Evolutionary conservation across 1,139 yeast species (phyloP), one percentile per base, ranked within the genome.

Genomic region (Candida sp.): DNA sequence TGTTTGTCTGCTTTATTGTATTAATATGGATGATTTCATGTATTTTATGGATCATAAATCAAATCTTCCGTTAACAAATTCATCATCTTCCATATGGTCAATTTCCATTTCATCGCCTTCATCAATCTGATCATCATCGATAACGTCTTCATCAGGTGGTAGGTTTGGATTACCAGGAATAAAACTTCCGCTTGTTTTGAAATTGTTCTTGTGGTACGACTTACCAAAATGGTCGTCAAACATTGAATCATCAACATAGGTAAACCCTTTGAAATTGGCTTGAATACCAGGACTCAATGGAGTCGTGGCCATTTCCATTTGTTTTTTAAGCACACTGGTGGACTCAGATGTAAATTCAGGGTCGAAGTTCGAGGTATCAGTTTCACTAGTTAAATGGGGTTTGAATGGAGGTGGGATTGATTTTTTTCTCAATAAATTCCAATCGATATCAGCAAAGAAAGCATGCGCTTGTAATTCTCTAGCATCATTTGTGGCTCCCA

Each of bases 331-430:
- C 35, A 81, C 83, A 19, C 95, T 84, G 1, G 96, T 89, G 32
- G 95, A 86, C 40, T 95, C 91, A 54, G 84, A 86, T 12, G 99
- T 93, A 64, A 93, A 93, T 64, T 91, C 98, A 5, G 98, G 97
- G 61, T 93, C 99, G 66, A 93, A 93, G 65, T 93, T 93, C 11
- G 96, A 87, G 6, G 97, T 91, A 64, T 93, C 99, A 3, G 95
- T 82, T 60, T 93, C 99, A 33, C 90, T 84, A 6, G 87, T 71
- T 52, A 93, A 79, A 61, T 89, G 96, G 2, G 99, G 99, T 63
- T 90, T 89, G 71, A 90, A 91, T 3, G 99, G 99, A 30, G 99
- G 99, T 39, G 97, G 95, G n/a, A 93, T 80, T 58, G 86, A 86
- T 70, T 89, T 91, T 50, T 81, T 76, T 51, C 76, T 76, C 49